Evolutionary conservation across 2,329 filamentous ascomycete genomes (phyloP), one percentile per base, ranked within the genome.

Genomic region (Talaromyces sp.): DNA sequence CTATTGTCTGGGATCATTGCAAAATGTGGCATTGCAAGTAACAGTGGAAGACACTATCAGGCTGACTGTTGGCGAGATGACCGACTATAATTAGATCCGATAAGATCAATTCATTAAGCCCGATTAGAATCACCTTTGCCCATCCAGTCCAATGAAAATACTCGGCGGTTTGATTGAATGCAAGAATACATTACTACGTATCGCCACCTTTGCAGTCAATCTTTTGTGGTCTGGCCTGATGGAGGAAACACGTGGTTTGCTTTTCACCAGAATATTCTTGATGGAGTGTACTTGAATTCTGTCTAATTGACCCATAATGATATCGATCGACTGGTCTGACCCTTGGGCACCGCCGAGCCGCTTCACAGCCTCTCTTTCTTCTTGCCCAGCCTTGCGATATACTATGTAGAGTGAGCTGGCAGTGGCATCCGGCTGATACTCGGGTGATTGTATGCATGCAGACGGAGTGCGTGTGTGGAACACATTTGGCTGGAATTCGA

Each of bases 341-440:
- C 37, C 4, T 57, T 42, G 54, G 54, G 54, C 37, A 57, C 37
- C 37, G 37, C 35, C 54, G 35, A 57, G 54, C 35, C 21, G 54
- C 54, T 57, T 57, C 37, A 57, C 54, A 57, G 54, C 54, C 21
- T 42, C 35, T n/a, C 33, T 40, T 56, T 28, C 9, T 54, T 54
- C 9, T 35, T 54, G 31, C 50, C 50, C 50, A 37, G 31, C 50
- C 31, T 54, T 21, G 31, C 50, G 2, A 21, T 2, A 52, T 31
- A 21, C n/a, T n/a, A n/a, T n/a, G n/a, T n/a, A n/a, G 25, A n/a
- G 14, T 50, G 28, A 28, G 28, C 6, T 44, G 40, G 40, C n/a
- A 44, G 7, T 48, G 46, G 25, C 14, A 31, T 7, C 25, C n/a
- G 46, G 46, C 9, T 46, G n/a, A 54, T 8, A 37, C 35, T 37